These are phyloP conservation scores for Helichrysum umbraculigerum DNA, from an alignment of 129 eudicot species.

Conservation along the genomic window DNA sequence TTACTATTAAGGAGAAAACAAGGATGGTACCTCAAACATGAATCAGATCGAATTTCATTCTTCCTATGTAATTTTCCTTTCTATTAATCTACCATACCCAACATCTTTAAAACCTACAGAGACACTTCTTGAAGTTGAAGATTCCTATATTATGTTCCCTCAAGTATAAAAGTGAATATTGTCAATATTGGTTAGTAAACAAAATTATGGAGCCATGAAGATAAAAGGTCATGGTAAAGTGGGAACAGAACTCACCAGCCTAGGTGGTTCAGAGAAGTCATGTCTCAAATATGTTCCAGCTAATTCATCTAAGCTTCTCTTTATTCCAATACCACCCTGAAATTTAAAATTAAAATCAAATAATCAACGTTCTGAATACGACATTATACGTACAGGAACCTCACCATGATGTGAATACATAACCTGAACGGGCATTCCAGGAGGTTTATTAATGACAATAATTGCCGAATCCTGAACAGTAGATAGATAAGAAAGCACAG, in stretches of 20 bases:
- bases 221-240: conserved; percentile 2
- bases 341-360: conserved; percentile 10
- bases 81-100: conserved; percentile 1
- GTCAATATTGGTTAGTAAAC: not conserved
- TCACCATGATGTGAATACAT: conserved; percentile 5
- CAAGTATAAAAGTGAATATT: not conserved
- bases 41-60: not conserved
- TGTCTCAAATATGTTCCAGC: conserved; percentile 79
- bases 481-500: not conserved
- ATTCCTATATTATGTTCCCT: not conserved
- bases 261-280: conserved; percentile 71
- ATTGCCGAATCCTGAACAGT: conserved; percentile 74
- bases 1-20: not conserved
- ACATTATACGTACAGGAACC: not conserved
- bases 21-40: not conserved
- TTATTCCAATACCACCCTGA: conserved; percentile 95
- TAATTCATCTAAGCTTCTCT: conserved; percentile 83
- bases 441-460: conserved; percentile 91
- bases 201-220: not conserved
- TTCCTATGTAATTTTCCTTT: not conserved
- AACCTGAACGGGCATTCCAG: conserved; percentile 99
- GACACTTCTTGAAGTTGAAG: not conserved
- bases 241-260: conserved; percentile 71
- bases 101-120: not conserved
- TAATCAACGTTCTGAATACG: conserved; percentile 10